These are phyloP conservation scores for Camellia japonica DNA, from an alignment of 148 eudicot genomes.

Conservation along the genomic window DNA sequence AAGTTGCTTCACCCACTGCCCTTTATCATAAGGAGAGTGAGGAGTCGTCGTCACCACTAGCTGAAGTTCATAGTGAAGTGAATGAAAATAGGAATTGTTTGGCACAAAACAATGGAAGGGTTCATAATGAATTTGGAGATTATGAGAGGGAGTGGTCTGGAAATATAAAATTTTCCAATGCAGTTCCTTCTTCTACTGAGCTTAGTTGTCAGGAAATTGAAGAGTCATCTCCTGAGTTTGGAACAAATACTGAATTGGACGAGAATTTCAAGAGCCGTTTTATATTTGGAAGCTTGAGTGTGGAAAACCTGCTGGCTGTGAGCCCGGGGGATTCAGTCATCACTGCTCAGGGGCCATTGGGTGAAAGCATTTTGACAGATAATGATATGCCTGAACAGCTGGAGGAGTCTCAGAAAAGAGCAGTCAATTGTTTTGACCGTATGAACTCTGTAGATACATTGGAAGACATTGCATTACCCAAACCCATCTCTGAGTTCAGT, in stretches of 20 bases:
- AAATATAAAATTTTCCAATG: neutral
- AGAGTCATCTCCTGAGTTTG: constrained; percentile 17
- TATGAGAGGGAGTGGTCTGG: constrained; percentile 7
- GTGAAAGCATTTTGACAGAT: constrained; percentile 29
- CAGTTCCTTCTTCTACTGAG: constrained; percentile 17
- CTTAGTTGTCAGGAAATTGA: constrained; percentile 20
- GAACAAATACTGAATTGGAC: constrained; percentile 8
- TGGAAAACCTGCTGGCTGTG: constrained; percentile 13
- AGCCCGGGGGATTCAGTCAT: constrained; percentile 16
- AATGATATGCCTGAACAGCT: constrained; percentile 24
- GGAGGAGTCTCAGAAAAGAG: constrained; percentile 24
- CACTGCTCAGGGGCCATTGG: constrained; percentile 20
- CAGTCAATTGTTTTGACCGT: constrained; percentile 21
- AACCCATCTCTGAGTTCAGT: constrained; percentile 22
- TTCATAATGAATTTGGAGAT: constrained; percentile 14
- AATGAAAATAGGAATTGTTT: constrained; percentile 9
- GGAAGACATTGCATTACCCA: constrained; percentile 23
- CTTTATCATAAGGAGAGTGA: constrained; percentile 18
- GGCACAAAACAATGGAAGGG: constrained; percentile 7
- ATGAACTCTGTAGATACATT: constrained; percentile 29
- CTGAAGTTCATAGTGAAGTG: constrained; percentile 13
- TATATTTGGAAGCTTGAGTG: constrained; percentile 18
- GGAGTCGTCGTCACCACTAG: constrained; percentile 9
- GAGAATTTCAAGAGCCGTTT: constrained; percentile 16
- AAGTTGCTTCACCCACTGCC: constrained; percentile 14